Base-by-base conservation (phyloP, 2,329 filamentous ascomycete genomes). In the Botrytis byssoidea region DNA sequence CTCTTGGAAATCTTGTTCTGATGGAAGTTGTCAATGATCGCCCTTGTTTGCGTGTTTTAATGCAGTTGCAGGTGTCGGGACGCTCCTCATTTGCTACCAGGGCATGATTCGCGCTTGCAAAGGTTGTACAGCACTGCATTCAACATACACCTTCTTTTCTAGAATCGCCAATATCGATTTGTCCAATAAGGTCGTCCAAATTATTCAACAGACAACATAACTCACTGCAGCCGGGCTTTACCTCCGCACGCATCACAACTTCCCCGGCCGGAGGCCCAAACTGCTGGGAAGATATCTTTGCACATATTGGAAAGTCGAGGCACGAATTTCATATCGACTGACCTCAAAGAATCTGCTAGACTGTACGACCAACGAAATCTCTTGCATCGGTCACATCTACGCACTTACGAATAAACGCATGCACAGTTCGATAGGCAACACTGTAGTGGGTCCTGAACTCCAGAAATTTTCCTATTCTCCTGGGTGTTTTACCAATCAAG, bases 21-120 rank as follows among this genome's bases (percentile, higher is more conserved):
- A 72, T 72, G 8, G 46, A 69, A 69, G 42, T 57, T 32, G 48
- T 68, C n/a, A 72, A 60, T 68, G 71, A 72, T 72, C 71, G 40
- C 71, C 71, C 16, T 72, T 42, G 12, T 72, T 69, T 59, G 51
- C 35, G 71, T 73, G 71, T 55, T 69, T 61, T 57, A 51, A 61
- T 60, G 64, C 46, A 66, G 71, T 72, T 73, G 71, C 64, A 73
- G 64, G 60, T 73, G 71, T 73, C 71, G 71, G 71, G 71, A 73
- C 71, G 51, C 71, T 73, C 42, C 71, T 73, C 51, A 73, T 73
- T 73, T 73, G 71, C 48, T 73, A 69, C 71, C 71, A 69, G 57
- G 40, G n/a, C 40, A 69, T 48, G 32, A 57, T 73, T 40, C 55
- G 64, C 51, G 51, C 42, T 65, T 69, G 64, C 71, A 73, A 32